A percentile compares a stretch with the other conserved stretches of the same genome.
phyloP scores from a whole-genome alignment of 306 rosid species.

The Trichosanthes cucumerina region DNA sequence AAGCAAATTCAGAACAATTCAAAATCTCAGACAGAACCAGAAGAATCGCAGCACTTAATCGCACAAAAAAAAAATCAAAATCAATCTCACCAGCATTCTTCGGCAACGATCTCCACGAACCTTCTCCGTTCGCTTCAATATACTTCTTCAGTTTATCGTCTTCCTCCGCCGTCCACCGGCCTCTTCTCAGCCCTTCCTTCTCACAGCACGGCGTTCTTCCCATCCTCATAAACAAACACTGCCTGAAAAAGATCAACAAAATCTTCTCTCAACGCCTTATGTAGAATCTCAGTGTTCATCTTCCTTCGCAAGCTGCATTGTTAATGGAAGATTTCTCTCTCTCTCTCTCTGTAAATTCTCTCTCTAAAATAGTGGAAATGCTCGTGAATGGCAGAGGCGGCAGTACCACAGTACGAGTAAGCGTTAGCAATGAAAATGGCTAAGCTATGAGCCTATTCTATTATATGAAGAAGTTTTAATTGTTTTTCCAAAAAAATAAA shows the following conservation, averaged over 20 bases:
- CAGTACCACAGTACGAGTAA: background rate
- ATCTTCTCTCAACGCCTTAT: background rate
- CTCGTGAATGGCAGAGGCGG: constrained; percentile 1
- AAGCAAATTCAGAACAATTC: background rate
- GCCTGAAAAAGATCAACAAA: background rate
- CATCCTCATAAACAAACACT: constrained; percentile 21
- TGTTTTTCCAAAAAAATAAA: background rate
- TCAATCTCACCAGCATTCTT: constrained; percentile 64
- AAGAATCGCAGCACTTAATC: background rate
- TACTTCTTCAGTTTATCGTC: constrained; percentile 54
- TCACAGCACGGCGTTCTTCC: constrained; percentile 82
- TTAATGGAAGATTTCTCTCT: background rate
- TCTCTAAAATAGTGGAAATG: background rate
- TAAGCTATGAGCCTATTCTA: background rate
- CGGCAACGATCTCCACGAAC: constrained; percentile 79
- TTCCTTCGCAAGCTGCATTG: background rate
- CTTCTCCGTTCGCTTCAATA: constrained; percentile 58
- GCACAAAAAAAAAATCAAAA: background rate
- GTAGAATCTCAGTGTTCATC: background rate
- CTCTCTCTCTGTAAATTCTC: background rate
- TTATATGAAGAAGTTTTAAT: background rate
- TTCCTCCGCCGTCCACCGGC: constrained; percentile 88
- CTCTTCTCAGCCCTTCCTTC: constrained; percentile 71
- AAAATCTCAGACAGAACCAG: background rate
- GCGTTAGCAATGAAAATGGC: background rate